Percentiles rank a stretch among this genome's conserved stretches.
These are phyloP conservation scores for Xylariaceae sp. DNA, from an alignment of 2,329 filamentous ascomycete species.

Conservation along the genomic window DNA sequence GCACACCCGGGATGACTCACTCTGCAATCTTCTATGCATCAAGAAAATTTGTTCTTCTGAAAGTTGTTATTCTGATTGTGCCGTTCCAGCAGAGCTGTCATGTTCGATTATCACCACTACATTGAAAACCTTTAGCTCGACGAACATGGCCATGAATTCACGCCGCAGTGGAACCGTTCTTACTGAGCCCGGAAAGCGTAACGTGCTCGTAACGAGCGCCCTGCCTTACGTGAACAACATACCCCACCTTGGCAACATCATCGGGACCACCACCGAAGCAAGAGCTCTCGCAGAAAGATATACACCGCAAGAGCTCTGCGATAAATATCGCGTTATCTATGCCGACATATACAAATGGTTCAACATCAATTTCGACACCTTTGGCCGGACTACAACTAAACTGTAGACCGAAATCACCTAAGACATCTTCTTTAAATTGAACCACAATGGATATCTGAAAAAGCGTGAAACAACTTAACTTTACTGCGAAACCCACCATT, in stretches of 20 bases:
- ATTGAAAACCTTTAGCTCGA: conserved; percentile 6
- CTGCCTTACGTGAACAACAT: conserved; percentile 55
- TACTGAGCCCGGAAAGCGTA: conserved; percentile 15
- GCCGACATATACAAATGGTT: conserved; percentile 17
- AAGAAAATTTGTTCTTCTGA: conserved; percentile 1
- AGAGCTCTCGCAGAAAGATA: conserved; percentile 15
- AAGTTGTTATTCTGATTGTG: conserved; percentile 3
- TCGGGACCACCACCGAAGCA: conserved; percentile 27
- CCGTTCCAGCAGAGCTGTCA: conserved; percentile 1
- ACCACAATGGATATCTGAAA: conserved; percentile 7
- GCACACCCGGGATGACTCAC: conserved; percentile 3
- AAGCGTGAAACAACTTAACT: conserved; percentile 12
- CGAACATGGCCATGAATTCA: conserved; percentile 11
- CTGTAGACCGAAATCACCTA: conserved; percentile 13
- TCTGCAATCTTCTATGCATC: background rate
- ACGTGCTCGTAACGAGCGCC: conserved; percentile 34
- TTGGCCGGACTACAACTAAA: conserved; percentile 13
- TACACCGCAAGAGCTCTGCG: conserved; percentile 15
- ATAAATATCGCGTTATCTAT: conserved; percentile 15
- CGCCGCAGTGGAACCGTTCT: conserved; percentile 10
- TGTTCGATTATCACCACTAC: background rate
- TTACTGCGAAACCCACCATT: conserved; percentile 11
- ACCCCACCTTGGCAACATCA: conserved; percentile 49
- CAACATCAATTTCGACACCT: conserved; percentile 16
- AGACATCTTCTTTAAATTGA: conserved; percentile 12